phyloP scores from a whole-genome alignment of 768 basidiomycete species.

The Rhizopogon sp. region DNA sequence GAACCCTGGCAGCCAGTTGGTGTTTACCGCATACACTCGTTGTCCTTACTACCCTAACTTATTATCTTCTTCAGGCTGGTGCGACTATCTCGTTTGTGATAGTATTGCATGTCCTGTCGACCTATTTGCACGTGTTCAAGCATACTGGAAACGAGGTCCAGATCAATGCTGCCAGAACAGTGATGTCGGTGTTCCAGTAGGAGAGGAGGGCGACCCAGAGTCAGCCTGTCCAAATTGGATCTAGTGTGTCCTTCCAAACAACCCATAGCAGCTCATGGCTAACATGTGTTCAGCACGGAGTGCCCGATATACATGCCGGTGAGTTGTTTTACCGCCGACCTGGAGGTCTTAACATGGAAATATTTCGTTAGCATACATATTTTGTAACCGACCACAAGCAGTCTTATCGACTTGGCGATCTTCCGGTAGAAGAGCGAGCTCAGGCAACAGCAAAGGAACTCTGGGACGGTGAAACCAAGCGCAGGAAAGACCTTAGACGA shows the following conservation, averaged over 20 bases:
- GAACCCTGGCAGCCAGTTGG: slow-evolving; percentile 37
- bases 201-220: slow-evolving; percentile 39
- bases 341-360: background rate
- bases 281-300: slow-evolving; percentile 29
- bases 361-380: slow-evolving; percentile 35
- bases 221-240: slow-evolving; percentile 32
- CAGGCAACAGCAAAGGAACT: slow-evolving; percentile 12
- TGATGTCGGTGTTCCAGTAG: slow-evolving; percentile 28
- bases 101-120: slow-evolving; percentile 38
- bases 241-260: slow-evolving; percentile 30
- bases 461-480: slow-evolving; percentile 36
- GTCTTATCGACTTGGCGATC: slow-evolving; percentile 29
- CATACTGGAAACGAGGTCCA: slow-evolving; percentile 11
- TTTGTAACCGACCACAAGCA: slow-evolving; percentile 50
- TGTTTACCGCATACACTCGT: background rate
- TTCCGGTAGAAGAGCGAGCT: slow-evolving; percentile 10
- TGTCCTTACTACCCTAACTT: background rate
- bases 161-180: background rate
- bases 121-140: slow-evolving; percentile 28
- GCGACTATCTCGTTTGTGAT: slow-evolving; percentile 44
- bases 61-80: slow-evolving; percentile 31
- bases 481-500: slow-evolving; percentile 32
- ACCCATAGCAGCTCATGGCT: background rate
- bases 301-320: slow-evolving; percentile 45
- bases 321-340: slow-evolving; percentile 4